Conservation (phyloP, 2,329 filamentous ascomycete species). For the Zymoseptoria ardabiliae region DNA sequence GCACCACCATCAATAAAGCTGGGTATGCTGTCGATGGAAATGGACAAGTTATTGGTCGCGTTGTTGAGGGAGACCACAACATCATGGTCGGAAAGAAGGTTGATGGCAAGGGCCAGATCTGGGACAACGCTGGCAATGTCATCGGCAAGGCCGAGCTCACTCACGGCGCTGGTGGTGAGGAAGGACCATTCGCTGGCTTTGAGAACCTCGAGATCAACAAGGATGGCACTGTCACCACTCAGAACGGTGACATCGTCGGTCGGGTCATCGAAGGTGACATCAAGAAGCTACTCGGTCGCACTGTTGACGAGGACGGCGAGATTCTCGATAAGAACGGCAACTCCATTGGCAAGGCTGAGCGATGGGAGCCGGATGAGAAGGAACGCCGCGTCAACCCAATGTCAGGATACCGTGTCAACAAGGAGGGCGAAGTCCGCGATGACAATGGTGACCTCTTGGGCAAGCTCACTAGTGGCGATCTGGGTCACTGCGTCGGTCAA, state of each 20-base stretch:
- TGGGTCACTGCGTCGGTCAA: conserved; percentile 46
- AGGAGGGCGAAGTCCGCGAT: conserved; percentile 46
- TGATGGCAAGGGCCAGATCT: conserved; percentile 56
- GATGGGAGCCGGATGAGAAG: conserved; percentile 48
- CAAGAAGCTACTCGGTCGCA: conserved; percentile 45
- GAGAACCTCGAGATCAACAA: conserved; percentile 50
- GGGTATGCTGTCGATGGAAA: conserved; percentile 55
- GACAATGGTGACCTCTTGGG: conserved; percentile 45
- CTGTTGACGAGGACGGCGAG: conserved; percentile 46
- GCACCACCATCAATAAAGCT: conserved; percentile 56
- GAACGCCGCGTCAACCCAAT: conserved; percentile 53
- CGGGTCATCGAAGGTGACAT: conserved; percentile 45
- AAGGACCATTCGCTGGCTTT: conserved; percentile 55
- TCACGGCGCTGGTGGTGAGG: conserved; percentile 41
- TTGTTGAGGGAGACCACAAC: conserved; percentile 50
- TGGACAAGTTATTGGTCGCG: conserved; percentile 52
- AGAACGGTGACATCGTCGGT: conserved; percentile 41
- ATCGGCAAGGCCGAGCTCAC: conserved; percentile 53
- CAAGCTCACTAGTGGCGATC: conserved; percentile 44
- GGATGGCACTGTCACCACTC: conserved; percentile 48
- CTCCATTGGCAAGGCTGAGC: conserved; percentile 45
- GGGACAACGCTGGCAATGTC: conserved; percentile 56
- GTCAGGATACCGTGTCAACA: conserved; percentile 48
- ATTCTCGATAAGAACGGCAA: conserved; percentile 49
- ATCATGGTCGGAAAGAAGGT: conserved; percentile 55